phyloP scores from a whole-genome alignment of 108 stramenopile species.

The Cyclotella kingstonii region DNA sequence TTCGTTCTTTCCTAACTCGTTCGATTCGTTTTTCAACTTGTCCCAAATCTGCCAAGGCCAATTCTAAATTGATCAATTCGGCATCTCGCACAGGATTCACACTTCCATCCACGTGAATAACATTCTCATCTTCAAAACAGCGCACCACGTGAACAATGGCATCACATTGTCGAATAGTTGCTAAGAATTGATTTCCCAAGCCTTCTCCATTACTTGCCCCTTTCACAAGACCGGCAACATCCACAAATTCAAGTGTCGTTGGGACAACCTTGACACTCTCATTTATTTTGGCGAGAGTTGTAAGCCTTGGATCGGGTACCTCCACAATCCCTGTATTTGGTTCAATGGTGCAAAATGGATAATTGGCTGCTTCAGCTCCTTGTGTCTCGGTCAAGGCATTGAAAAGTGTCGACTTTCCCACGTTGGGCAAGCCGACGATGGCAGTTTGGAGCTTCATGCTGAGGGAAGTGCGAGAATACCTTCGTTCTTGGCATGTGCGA shows the following conservation, averaged over 20 bases:
- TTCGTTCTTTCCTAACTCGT: constrained; percentile 79
- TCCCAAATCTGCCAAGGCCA: constrained; percentile 93
- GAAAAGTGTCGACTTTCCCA: constrained; percentile 96
- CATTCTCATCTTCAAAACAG: constrained; percentile 98
- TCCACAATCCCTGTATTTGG: constrained; percentile 94
- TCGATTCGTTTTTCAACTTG: constrained; percentile 93
- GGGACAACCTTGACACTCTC: constrained; percentile 86
- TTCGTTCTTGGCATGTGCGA: constrained; percentile 5
- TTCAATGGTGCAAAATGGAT: constrained; percentile 92
- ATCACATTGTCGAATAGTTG: constrained; percentile 93
- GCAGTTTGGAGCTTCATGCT: constrained; percentile 90
- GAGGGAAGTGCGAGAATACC: constrained; percentile 37
- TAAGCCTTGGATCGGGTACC: constrained; percentile 89
- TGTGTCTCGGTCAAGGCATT: constrained; percentile 96
- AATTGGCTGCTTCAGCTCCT: constrained; percentile 87
- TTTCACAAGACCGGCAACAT: constrained; percentile 99
- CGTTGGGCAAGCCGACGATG: constrained; percentile 97
- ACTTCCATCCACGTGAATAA: constrained; percentile 93
- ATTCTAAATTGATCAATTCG: constrained; percentile 96
- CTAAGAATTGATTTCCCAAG: constrained; percentile 98
- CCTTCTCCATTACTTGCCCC: constrained; percentile 97
- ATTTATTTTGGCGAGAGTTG: constrained; percentile 75
- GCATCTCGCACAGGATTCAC: constrained; percentile 96
- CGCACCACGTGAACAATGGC: constrained; percentile 78
- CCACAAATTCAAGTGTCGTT: constrained; percentile 95